A percentile compares a stretch with the other conserved stretches of the same genome.
Conservation (phyloP, 805 yeast species). For the Sugiyamaella smithiae region DNA sequence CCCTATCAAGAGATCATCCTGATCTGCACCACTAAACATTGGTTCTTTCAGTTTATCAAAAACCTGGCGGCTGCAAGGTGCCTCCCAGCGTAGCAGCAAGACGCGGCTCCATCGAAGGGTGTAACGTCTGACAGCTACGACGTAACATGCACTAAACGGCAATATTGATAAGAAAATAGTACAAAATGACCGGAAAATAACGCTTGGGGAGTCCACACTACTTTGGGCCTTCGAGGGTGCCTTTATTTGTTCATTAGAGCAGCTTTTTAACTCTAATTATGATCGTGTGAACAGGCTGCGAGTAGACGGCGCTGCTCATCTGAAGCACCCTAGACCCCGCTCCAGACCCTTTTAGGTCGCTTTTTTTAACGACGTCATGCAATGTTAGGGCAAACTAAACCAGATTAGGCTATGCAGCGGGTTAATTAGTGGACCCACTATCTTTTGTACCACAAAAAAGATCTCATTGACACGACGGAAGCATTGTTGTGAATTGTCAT, state of each 20-base stretch:
- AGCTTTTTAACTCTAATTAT: neutral
- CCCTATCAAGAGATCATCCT: neutral
- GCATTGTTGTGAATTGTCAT: no score
- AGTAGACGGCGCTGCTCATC: constrained; percentile 1
- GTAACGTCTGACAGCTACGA: constrained; percentile 3
- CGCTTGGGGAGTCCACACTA: neutral
- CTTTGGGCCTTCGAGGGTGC: neutral
- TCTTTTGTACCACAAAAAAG: no score
- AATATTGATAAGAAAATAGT: neutral
- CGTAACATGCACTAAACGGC: constrained; percentile 1
- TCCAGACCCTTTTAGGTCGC: neutral
- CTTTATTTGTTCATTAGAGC: neutral
- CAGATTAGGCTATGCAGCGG: no score
- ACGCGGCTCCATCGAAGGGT: constrained; percentile 2
- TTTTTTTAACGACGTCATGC: neutral
- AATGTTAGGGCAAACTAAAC: no score
- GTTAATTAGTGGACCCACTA: no score
- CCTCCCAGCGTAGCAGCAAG: neutral
- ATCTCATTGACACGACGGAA: no score
- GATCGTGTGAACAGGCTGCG: neutral
- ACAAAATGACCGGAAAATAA: neutral
- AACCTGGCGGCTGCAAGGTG: neutral
- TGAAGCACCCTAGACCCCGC: neutral
- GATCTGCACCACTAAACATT: neutral
- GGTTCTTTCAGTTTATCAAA: neutral